Conservation (phyloP, 352 stramenopile species). For the Thraustotheca clavata region DNA sequence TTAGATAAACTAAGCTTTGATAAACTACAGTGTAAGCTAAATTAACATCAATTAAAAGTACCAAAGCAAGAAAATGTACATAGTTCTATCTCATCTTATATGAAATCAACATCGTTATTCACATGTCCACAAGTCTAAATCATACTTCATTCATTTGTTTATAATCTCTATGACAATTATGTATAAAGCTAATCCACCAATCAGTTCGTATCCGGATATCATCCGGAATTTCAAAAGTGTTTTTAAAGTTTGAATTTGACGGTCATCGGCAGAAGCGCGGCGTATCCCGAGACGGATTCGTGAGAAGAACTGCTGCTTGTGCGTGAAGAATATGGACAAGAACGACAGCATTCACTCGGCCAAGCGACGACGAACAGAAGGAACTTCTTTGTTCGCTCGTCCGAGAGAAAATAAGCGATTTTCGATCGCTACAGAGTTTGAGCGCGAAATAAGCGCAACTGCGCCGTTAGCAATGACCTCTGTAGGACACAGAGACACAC, state of each 20-base stretch:
- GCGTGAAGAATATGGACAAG: background rate
- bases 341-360: background rate
- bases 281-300: background rate
- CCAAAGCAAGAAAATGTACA: too few species aligned
- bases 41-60: too few species aligned
- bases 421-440: constrained; percentile 21
- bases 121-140: too few species aligned
- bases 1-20: too few species aligned
- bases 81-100: too few species aligned
- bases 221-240: background rate
- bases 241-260: constrained; percentile 9
- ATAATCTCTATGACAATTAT: too few species aligned
- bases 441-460: constrained; percentile 13
- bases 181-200: too few species aligned
- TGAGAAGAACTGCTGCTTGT: background rate
- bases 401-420: constrained; percentile 3
- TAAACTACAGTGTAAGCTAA: too few species aligned
- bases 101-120: too few species aligned
- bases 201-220: constrained; percentile 3
- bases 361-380: background rate
- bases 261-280: constrained; percentile 6
- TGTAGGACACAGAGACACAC: background rate
- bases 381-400: background rate
- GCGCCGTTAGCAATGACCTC: background rate
- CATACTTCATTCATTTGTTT: too few species aligned